Conservation (phyloP, 75 land plant genomes). For the Ceratopteris richardii region DNA sequence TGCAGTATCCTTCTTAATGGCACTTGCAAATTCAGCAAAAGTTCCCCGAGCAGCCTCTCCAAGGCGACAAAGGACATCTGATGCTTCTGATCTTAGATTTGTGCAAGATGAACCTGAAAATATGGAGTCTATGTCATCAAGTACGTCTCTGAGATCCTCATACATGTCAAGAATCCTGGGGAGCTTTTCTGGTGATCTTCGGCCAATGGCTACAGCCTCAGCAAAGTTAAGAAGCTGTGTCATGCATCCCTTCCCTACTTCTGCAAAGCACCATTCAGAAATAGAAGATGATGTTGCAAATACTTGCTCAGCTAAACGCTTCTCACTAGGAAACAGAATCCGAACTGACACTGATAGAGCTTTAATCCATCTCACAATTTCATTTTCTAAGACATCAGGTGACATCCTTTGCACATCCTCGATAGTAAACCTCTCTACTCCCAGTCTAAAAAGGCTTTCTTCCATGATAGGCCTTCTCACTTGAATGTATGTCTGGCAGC, state of each 20-base stretch:
- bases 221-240: constrained; percentile 60
- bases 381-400: constrained; percentile 31
- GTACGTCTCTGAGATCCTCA: constrained; percentile 39
- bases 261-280: constrained; percentile 39
- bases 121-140: constrained; percentile 28
- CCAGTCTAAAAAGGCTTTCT: constrained; percentile 49
- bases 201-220: constrained; percentile 57
- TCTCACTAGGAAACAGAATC: constrained; percentile 53
- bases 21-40: constrained; percentile 38
- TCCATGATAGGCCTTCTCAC: constrained; percentile 51
- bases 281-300: constrained; percentile 31
- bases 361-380: constrained; percentile 52
- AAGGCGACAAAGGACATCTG: constrained; percentile 35
- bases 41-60: constrained; percentile 38
- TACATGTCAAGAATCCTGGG: constrained; percentile 64
- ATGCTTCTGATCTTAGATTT: constrained; percentile 31
- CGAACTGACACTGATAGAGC: constrained; percentile 48
- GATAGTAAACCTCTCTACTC: constrained; percentile 54
- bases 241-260: constrained; percentile 42
- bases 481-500: constrained; percentile 36
- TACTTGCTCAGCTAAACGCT: constrained; percentile 40
- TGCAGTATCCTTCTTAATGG: constrained; percentile 28
- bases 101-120: constrained; percentile 30
- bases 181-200: constrained; percentile 44
- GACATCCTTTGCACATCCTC: constrained; percentile 61